A percentile compares a stretch with the other conserved stretches of the same genome.
These are phyloP conservation scores for Silybum marianum DNA, from an alignment of 129 eudicot species.

Conservation along the genomic window DNA sequence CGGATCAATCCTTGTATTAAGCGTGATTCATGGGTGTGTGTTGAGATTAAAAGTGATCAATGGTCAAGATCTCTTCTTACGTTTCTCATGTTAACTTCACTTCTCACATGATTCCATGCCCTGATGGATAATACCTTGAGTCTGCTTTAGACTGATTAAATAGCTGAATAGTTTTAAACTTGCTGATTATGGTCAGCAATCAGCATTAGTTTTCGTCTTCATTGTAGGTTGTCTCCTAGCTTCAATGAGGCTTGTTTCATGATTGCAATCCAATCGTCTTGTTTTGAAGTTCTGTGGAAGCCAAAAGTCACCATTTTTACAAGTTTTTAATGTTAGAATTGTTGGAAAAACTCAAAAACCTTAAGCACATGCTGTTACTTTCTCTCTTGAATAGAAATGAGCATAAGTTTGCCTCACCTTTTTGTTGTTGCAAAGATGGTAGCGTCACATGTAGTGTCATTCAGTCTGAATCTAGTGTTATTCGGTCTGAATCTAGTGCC, in stretches of 20 bases:
- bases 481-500: too few relatives aligned
- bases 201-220: conserved; percentile 14
- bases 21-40: too few relatives aligned
- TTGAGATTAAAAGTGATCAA: too few relatives aligned
- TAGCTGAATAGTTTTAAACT: not conserved
- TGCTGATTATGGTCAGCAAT: conserved; percentile 14
- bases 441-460: not conserved
- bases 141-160: not conserved
- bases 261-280: conserved; percentile 9
- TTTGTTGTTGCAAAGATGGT: not conserved
- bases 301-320: not conserved
- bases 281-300: conserved; percentile 8
- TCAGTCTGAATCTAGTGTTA: too few relatives aligned
- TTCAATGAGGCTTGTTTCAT: not conserved
- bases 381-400: not conserved
- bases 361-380: not conserved
- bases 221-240: conserved; percentile 18
- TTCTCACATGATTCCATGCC: too few relatives aligned
- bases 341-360: not conserved
- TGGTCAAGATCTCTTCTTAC: too few relatives aligned
- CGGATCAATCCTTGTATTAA: too few relatives aligned
- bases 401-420: not conserved
- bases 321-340: not conserved
- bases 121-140: not conserved
- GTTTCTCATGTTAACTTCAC: too few relatives aligned